Conservation (phyloP, 768 basidiomycete genomes). For the Galerina marginata region DNA sequence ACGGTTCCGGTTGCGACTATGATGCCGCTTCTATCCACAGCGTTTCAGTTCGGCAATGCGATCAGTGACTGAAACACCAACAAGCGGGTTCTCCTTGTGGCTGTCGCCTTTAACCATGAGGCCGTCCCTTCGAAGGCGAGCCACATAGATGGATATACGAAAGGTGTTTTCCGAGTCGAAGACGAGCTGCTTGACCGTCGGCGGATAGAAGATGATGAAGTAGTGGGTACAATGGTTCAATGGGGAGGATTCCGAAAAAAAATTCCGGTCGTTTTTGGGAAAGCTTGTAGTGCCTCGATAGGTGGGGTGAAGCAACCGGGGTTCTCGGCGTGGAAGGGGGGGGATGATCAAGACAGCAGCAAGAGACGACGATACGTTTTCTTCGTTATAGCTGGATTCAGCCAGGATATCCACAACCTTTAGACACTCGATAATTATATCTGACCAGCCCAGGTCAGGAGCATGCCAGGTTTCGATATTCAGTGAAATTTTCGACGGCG, state of each 20-base stretch:
- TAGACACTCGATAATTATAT: constrained; percentile 33
- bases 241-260: constrained; percentile 25
- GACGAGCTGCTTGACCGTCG: constrained; percentile 14
- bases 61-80: constrained; percentile 44
- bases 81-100: constrained; percentile 64
- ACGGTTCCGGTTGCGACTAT: constrained; percentile 23
- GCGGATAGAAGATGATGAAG: constrained; percentile 30
- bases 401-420: constrained; percentile 18
- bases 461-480: constrained; percentile 65
- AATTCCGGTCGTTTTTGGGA: constrained; percentile 36
- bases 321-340: constrained; percentile 22
- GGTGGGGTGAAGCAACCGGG: constrained; percentile 25
- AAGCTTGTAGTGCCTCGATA: constrained; percentile 19
- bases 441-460: constrained; percentile 61
- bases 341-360: constrained; percentile 17
- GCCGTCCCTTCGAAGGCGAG: constrained; percentile 39
- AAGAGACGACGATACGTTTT: background rate
- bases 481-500: constrained; percentile 56
- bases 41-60: constrained; percentile 38
- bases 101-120: constrained; percentile 22
- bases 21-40: constrained; percentile 44
- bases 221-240: constrained; percentile 28
- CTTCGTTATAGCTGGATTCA: background rate
- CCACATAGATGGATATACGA: constrained; percentile 23
- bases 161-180: constrained; percentile 22